A percentile compares a stretch with the other conserved stretches of the same genome.
phyloP scores from a whole-genome alignment of 2,329 filamentous ascomycete genomes.

The Fusarium fracticaudum region DNA sequence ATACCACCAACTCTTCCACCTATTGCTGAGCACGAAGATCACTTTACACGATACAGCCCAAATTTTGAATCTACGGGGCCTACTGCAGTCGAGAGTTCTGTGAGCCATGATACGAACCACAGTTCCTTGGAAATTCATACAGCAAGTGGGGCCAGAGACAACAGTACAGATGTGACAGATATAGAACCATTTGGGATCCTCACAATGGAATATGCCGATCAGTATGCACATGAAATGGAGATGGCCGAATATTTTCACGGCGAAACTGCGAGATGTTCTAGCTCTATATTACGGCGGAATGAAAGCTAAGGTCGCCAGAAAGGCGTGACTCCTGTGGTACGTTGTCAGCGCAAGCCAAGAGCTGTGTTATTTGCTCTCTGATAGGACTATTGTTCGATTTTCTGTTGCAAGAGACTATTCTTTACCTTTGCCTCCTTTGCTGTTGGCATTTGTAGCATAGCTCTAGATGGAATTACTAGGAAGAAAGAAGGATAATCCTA shows the following conservation, averaged over 20 bases:
- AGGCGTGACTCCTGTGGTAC: too few relatives aligned
- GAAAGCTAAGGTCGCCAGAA: too few relatives aligned
- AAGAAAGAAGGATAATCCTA: too few relatives aligned
- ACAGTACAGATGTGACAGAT: neutral
- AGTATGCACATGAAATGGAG: neutral
- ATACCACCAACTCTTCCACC: neutral
- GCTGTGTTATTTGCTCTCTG: too few relatives aligned
- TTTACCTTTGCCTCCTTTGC: too few relatives aligned
- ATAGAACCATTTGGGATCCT: neutral
- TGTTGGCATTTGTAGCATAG: too few relatives aligned
- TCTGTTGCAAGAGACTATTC: too few relatives aligned
- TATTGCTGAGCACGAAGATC: neutral
- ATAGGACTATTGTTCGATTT: too few relatives aligned
- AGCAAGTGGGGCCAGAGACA: neutral
- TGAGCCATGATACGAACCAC: neutral
- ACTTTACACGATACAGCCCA: fast-evolving
- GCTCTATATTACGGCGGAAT: neutral
- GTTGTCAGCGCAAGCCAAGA: too few relatives aligned
- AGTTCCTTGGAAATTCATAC: neutral
- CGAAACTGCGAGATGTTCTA: neutral
- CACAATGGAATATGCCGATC: neutral
- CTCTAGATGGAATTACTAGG: too few relatives aligned
- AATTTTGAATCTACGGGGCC: neutral
- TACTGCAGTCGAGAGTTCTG: neutral
- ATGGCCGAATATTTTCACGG: neutral